Evolutionary conservation across 345 rosid species (phyloP).

Genomic region (Boechera retrofracta): DNA sequence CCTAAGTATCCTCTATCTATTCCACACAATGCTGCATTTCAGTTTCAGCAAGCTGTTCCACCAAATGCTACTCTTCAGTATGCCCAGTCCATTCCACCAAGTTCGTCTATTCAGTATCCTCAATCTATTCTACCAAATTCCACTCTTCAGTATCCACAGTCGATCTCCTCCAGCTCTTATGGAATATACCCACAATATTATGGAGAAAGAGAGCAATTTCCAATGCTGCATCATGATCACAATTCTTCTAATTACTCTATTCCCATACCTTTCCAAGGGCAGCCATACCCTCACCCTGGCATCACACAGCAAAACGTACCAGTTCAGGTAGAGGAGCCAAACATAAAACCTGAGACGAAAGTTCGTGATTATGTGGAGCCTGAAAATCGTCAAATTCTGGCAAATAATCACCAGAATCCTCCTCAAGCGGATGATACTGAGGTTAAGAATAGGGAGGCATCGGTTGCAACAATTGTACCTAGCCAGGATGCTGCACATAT

Average conservation of each 20-base stretch:
- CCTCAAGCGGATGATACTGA: constrained; percentile 47
- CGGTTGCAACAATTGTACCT: constrained; percentile 44
- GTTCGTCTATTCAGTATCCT: constrained; percentile 41
- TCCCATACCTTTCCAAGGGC: constrained; percentile 51
- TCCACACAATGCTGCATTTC: constrained; percentile 49
- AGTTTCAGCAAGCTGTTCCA: constrained; percentile 42
- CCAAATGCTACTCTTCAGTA: constrained; percentile 41
- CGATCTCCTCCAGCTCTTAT: constrained; percentile 52
- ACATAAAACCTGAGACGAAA: constrained; percentile 49
- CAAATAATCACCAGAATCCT: constrained; percentile 44
- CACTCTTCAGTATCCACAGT: constrained; percentile 51
- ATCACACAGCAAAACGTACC: constrained; percentile 53
- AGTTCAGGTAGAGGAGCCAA: constrained; percentile 46
- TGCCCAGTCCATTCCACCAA: constrained; percentile 39
- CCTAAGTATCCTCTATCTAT: constrained; percentile 58
- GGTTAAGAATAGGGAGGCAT: constrained; percentile 51
- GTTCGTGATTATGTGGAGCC: constrained; percentile 46
- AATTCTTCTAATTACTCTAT: constrained; percentile 48
- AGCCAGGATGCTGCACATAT: constrained; percentile 45
- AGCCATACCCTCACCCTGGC: constrained; percentile 49
- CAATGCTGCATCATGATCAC: constrained; percentile 50
- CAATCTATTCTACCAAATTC: constrained; percentile 34
- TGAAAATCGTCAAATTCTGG: constrained; percentile 44
- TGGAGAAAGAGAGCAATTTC: constrained; percentile 54
- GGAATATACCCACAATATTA: constrained; percentile 59